These are phyloP conservation scores for Symmetrospora coprosmae DNA, from an alignment of 768 basidiomycete species.

Conservation along the genomic window DNA sequence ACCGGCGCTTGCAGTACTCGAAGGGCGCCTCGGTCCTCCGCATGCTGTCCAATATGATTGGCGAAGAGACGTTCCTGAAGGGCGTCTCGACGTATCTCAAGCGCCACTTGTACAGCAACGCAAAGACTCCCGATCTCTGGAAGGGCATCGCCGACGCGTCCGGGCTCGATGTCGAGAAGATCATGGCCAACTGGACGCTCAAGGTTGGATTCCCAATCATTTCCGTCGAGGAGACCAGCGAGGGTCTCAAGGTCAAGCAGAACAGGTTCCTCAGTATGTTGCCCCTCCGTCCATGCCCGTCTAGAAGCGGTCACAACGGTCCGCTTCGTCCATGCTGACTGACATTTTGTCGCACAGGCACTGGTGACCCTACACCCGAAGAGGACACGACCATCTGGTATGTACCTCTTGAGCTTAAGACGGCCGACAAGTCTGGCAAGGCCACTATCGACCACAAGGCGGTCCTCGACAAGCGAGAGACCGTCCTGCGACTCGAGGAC, in stretches of 20 bases:
- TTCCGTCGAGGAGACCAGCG: slow-evolving; percentile 60
- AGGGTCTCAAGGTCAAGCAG: slow-evolving; percentile 65
- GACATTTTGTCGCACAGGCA: slow-evolving; percentile 15
- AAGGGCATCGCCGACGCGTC: slow-evolving; percentile 64
- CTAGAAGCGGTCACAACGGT: background rate
- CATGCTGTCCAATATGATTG: slow-evolving; percentile 79
- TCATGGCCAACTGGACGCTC: slow-evolving; percentile 86
- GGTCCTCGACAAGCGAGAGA: slow-evolving; percentile 57
- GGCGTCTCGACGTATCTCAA: slow-evolving; percentile 67
- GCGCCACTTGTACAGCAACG: slow-evolving; percentile 69
- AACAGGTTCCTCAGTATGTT: slow-evolving; percentile 58
- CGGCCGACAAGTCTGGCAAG: slow-evolving; percentile 50
- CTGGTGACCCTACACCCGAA: slow-evolving; percentile 56
- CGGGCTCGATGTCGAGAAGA: slow-evolving; percentile 53
- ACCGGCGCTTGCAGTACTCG: slow-evolving; percentile 4
- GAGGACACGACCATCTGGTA: slow-evolving; percentile 87
- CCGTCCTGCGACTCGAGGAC: slow-evolving; percentile 51
- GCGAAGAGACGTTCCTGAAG: slow-evolving; percentile 60
- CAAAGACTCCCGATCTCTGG: slow-evolving; percentile 74
- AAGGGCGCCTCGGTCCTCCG: slow-evolving; percentile 56
- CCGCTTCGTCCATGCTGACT: background rate
- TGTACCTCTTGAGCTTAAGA: slow-evolving; percentile 61
- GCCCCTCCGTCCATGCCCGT: background rate
- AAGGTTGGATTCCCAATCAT: slow-evolving; percentile 85
- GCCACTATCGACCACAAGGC: slow-evolving; percentile 48